Evolutionary conservation across 768 basidiomycete species (phyloP), one percentile per base, ranked within the genome.

Genomic region (Boletus pseudo-olivaceus): DNA sequence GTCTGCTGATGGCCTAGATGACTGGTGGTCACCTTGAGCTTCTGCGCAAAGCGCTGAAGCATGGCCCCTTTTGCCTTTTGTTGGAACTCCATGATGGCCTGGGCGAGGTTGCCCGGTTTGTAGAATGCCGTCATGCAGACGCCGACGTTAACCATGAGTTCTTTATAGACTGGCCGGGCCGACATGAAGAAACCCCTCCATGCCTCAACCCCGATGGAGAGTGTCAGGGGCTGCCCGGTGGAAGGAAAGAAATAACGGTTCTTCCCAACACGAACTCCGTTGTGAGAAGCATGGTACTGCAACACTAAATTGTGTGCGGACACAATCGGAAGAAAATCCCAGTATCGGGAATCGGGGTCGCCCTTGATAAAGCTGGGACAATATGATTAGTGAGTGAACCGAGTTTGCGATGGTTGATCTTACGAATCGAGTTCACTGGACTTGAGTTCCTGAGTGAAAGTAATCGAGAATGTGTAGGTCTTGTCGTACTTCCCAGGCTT

Each of bases 61-160:
- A 82, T 67, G 1, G 65, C 82, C 1, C 73, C 74, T 2, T 63
- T 59, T 0, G 81, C 77, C 19, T 69, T 64, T 5, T 57, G 58
- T 5, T 67, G 53, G 57, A 87, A 89, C 3, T 72, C 76, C 8
- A 72, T 19, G 44, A 90, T 73, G 4, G 81, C 79, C 0, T 85
- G 72, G 0, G 82, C 83, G 9, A 92, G 74, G 56, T 84, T 88
- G 0, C 85, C 83, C 0, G 80, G 80, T 11, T 75, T 72, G 61
- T 81, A 78, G 60, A 83, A 83, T 0, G 80, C 78, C 1, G 79
- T 76, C 74, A 80, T 81, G 57, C 76, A 78, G 5, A 77, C 70
- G 32, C 80, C 82, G 26, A 83, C 69, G 58, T 83, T 83, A 47
- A 83, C 77, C 73, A 80, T 75, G 5, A 83, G 64, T 40, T 75